Evolutionary conservation across 176 grass and related monocot species (phyloP), one percentile per base, ranked within the genome.

Genomic region (Bothriochloa decipiens): DNA sequence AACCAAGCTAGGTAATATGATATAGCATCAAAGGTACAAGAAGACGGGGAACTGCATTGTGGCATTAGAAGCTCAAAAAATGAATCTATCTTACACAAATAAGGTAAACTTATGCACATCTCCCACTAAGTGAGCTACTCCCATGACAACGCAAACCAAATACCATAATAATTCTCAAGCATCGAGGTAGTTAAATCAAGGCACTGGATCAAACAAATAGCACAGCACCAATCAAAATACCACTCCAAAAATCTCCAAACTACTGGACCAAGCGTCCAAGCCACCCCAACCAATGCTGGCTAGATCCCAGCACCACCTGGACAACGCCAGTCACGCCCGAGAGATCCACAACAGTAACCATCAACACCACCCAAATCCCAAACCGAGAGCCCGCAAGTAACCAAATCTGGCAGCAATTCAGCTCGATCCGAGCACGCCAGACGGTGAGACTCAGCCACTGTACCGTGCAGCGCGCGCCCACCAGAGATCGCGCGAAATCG

Each of bases 401-500:
- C 4, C 81, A 55, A 88, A 88, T 79, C 43, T 78, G 42, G 13
- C 33, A 22, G 23, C 43, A 83, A 84, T 80, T 68, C 69, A 66
- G 46, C 87, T 73, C 36, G 69, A 83, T 78, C 79, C 76, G 46
- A 87, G 8, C 46, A 62, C 40, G 12, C 40, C 25, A 43, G 45
- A 37, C 9, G 29, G 3, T 20, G 23, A 43, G 8, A 12, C 23
- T 4, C 33, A 43, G 6, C 3, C 57, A 20, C 16, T 1, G 4
- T 9, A 65, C 45, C 22, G 25, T 7, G 12, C 25, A 28, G 4
- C 69, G 27, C 32, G 17, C 61, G 18, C 62, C 25, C 25, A 58
- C 12, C 14, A 20, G 37, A 86, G 79, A 87, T 87, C 86, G 40
- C 86, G 86, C 63, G 63, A 7, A 25, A 75, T 50, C 86, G 22